Conservation (phyloP, 2,329 filamentous ascomycete species). For the Grosmannia clavigera region DNA sequence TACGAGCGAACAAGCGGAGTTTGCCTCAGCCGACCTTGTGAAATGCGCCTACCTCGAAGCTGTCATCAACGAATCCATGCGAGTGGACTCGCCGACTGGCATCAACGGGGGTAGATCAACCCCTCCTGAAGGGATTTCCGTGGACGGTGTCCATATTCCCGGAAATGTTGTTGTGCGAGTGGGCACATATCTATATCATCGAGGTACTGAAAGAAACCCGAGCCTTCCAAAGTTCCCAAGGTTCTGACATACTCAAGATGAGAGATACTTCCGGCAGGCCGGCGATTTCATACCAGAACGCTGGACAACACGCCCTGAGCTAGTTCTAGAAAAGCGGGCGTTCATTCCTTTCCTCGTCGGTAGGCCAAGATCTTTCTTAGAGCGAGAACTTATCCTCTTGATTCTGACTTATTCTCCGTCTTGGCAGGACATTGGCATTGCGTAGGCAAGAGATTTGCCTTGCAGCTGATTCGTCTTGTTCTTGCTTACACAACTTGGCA, state of each 20-base stretch:
- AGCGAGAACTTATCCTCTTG: not conserved
- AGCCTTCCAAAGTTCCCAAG: not conserved
- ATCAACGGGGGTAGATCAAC: not conserved
- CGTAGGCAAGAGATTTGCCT: not conserved
- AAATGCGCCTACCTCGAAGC: not conserved
- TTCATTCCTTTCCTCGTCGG: not conserved
- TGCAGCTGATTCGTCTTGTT: not conserved
- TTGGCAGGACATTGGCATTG: not conserved
- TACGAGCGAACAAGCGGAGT: not conserved
- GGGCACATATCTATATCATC: not conserved
- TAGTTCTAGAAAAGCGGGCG: not conserved
- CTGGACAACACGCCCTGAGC: not conserved
- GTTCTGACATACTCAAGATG: not conserved
- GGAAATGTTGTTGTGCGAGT: not conserved
- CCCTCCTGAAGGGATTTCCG: not conserved
- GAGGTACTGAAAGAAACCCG: not conserved
- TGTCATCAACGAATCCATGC: not conserved
- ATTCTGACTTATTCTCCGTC: not conserved
- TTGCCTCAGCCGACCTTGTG: not conserved
- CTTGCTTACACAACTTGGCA: not conserved
- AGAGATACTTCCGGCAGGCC: not conserved
- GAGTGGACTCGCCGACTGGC: not conserved
- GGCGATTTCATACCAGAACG: not conserved
- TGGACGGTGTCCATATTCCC: not conserved
- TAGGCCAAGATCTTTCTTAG: not conserved